These are phyloP conservation scores for Gossypium bickii DNA, from an alignment of 345 rosid species.

Conservation along the genomic window DNA sequence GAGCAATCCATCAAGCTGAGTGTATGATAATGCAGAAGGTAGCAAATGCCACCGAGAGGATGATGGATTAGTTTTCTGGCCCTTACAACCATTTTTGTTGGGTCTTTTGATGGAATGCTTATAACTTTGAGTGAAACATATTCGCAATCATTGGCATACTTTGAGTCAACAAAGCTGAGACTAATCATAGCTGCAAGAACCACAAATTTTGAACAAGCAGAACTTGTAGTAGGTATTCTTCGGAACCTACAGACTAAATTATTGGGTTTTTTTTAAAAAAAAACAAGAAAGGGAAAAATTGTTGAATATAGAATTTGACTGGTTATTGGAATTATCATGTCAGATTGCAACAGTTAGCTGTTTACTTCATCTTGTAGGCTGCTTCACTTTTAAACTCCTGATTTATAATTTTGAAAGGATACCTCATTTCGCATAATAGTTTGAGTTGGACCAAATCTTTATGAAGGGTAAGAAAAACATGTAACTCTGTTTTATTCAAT, in stretches of 20 bases:
- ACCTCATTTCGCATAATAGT: too few species aligned
- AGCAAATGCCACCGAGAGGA: slow-evolving; percentile 76
- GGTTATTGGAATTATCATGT: not conserved
- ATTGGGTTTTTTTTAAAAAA: not conserved
- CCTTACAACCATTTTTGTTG: slow-evolving; percentile 14
- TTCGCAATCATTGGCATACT: not conserved
- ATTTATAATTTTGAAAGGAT: too few species aligned
- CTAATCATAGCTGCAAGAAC: slow-evolving; percentile 7
- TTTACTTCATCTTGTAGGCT: too few species aligned
- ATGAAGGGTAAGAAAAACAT: too few species aligned
- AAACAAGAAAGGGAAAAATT: not conserved
- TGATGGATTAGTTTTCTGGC: slow-evolving; percentile 40
- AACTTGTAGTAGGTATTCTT: slow-evolving; percentile 27
- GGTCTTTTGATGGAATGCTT: slow-evolving; percentile 8
- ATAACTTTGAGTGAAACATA: not conserved
- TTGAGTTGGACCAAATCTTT: too few species aligned
- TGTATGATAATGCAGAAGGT: slow-evolving; percentile 94
- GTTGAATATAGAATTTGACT: not conserved
- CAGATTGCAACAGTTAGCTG: not conserved
- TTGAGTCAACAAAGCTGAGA: slow-evolving; percentile 21
- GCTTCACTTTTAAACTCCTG: too few species aligned
- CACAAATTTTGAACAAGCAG: slow-evolving; percentile 15
- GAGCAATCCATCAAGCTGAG: slow-evolving; percentile 82
- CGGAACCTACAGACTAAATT: slow-evolving; percentile 14
- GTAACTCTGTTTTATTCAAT: too few species aligned